A percentile compares a stretch with the other conserved stretches of the same genome.
phyloP scores from a whole-genome alignment of 2,329 filamentous ascomycete genomes.

The Proliferodiscus dingleyae region DNA sequence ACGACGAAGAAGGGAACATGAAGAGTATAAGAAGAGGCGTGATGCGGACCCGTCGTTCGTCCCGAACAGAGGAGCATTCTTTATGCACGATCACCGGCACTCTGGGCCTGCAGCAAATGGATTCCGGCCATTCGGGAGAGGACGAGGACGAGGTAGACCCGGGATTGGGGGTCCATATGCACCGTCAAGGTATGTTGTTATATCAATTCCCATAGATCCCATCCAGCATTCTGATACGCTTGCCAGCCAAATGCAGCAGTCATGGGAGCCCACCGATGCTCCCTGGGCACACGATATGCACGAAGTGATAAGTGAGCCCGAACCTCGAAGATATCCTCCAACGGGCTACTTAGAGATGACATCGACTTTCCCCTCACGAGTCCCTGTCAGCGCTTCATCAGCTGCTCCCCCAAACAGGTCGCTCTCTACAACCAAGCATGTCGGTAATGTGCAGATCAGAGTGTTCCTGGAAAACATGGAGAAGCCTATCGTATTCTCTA shows the following conservation, averaged over 20 bases:
- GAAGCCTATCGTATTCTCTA: slow-evolving; percentile 64
- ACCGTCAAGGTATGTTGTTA: slow-evolving; percentile 57
- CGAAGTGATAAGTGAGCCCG: slow-evolving; percentile 55
- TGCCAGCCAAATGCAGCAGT: slow-evolving; percentile 41
- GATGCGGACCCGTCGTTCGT: slow-evolving; percentile 91
- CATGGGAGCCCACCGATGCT: slow-evolving; percentile 59
- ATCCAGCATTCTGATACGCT: slow-evolving; percentile 21
- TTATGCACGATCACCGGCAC: slow-evolving; percentile 90
- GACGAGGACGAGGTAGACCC: slow-evolving; percentile 54
- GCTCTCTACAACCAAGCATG: slow-evolving; percentile 76
- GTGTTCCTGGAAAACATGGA: slow-evolving; percentile 76
- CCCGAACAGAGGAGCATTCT: slow-evolving; percentile 89
- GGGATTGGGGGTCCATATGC: slow-evolving; percentile 53
- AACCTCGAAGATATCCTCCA: slow-evolving; percentile 19
- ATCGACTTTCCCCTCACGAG: slow-evolving; percentile 30
- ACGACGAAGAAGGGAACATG: slow-evolving; percentile 75
- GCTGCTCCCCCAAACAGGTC: slow-evolving; percentile 65
- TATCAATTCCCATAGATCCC: slow-evolving; percentile 10
- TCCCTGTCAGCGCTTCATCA: slow-evolving; percentile 42
- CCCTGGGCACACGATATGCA: slow-evolving; percentile 96
- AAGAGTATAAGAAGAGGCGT: slow-evolving; percentile 82
- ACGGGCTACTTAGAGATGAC: slow-evolving; percentile 33
- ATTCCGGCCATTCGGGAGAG: slow-evolving; percentile 67
- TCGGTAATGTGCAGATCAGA: slow-evolving; percentile 80
- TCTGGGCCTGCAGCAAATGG: slow-evolving; percentile 73